Percentiles rank a stretch among this genome's conserved stretches.
These are phyloP conservation scores for Pascua guehoae DNA, from an alignment of 1,284 basidiomycete genomes.

Conservation along the genomic window DNA sequence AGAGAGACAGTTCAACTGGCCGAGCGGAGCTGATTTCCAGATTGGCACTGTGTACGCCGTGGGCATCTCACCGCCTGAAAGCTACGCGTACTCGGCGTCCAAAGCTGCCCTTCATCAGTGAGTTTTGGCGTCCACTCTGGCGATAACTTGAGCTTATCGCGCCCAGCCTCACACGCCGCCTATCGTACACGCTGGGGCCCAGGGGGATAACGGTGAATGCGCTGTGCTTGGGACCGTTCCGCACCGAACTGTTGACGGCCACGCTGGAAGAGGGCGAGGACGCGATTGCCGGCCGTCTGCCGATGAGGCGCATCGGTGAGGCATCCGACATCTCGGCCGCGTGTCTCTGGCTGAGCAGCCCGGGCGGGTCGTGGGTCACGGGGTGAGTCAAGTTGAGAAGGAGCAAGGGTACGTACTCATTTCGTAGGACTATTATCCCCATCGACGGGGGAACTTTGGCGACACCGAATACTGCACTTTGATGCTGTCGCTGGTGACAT, in stretches of 20 bases:
- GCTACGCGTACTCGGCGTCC: constrained; percentile 65
- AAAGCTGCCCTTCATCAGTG: constrained; percentile 54
- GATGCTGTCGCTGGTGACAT: too few species aligned
- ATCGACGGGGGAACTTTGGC: too few species aligned
- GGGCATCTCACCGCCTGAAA: constrained; percentile 57
- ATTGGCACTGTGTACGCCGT: constrained; percentile 64
- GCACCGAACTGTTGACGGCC: constrained; percentile 53
- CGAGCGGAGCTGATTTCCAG: constrained; percentile 37
- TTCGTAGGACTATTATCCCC: too few species aligned
- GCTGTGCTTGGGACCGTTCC: constrained; percentile 57
- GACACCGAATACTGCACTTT: too few species aligned
- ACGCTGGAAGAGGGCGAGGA: constrained; percentile 54
- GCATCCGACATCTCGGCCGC: constrained; percentile 59
- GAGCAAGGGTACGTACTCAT: too few species aligned
- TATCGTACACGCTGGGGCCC: constrained; percentile 58
- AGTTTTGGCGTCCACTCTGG: too few species aligned
- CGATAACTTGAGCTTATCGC: too few species aligned
- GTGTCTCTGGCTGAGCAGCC: neutral
- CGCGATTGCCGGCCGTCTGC: constrained; percentile 51
- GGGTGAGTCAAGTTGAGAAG: neutral
- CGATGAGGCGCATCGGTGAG: constrained; percentile 56
- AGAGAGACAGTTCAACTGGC: neutral
- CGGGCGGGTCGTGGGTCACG: neutral
- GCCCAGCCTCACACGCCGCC: constrained; percentile 1
- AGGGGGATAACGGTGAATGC: constrained; percentile 63